phyloP scores from a whole-genome alignment of 768 basidiomycete genomes.

The Imleria badia region DNA sequence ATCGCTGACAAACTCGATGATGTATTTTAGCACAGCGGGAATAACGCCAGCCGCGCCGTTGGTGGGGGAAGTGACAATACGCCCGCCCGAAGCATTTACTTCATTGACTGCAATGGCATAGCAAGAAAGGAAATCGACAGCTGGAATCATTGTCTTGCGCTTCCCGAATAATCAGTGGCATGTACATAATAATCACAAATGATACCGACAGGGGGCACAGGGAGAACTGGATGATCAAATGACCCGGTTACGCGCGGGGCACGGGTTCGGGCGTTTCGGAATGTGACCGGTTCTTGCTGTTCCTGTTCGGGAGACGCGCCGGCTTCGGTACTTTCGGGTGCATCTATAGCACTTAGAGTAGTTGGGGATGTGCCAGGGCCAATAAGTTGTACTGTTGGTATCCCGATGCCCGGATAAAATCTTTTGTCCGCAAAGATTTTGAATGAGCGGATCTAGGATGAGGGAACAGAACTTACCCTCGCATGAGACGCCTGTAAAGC shows the following conservation, averaged over 20 bases:
- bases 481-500: slow-evolving; percentile 88
- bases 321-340: slow-evolving; percentile 14
- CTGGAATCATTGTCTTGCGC: slow-evolving; percentile 86
- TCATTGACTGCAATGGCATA: slow-evolving; percentile 97
- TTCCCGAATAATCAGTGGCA: slow-evolving; percentile 27
- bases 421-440: slow-evolving; percentile 34
- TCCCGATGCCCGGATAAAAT: slow-evolving; percentile 51
- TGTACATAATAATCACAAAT: not conserved
- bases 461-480: slow-evolving; percentile 52
- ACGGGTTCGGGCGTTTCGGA: slow-evolving; percentile 15
- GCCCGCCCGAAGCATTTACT: slow-evolving; percentile 88
- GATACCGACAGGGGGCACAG: slow-evolving; percentile 74
- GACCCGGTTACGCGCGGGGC: slow-evolving; percentile 62
- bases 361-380: slow-evolving; percentile 24
- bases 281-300: slow-evolving; percentile 2
- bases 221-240: slow-evolving; percentile 75
- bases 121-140: slow-evolving; percentile 89
- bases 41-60: slow-evolving; percentile 95
- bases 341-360: slow-evolving; percentile 22
- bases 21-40: slow-evolving; percentile 88
- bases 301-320: not conserved
- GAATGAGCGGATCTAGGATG: not conserved
- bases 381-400: slow-evolving; percentile 38
- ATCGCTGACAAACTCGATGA: slow-evolving; percentile 89
- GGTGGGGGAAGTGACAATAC: slow-evolving; percentile 93